Evolutionary conservation across 2,329 filamentous ascomycete genomes (phyloP), one percentile per base, ranked within the genome.

Genomic region (Waltergamsia citrina): DNA sequence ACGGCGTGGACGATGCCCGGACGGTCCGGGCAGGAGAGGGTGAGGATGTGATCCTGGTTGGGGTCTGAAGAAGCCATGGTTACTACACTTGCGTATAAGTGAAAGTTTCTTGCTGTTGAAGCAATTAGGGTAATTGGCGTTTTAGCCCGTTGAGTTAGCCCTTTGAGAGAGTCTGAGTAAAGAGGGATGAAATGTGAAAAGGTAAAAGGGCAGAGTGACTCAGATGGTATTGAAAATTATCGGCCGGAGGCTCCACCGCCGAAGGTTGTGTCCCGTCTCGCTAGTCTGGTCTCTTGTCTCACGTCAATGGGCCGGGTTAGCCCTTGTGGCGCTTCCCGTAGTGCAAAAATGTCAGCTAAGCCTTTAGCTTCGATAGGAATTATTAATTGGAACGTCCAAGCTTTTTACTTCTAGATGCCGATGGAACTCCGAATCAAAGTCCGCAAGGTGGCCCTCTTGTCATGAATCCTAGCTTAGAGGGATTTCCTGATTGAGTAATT

Each of bases 1-100:
- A 92, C 84, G 36, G 83, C 81, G 57, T 90, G 82, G 41, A 92
- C 81, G 53, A 92, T 90, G 54, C 85, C 85, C 18, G 84, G 74
- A 63, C 83, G 81, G 64, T 92, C 85, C 34, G 85, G 83, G 62
- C 85, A 90, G 35, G 83, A 86, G 41, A 92, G 70, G 19, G 84
- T 90, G 46, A 92, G 74, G 53, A 85, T 80, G 60, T 82, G 74
- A 53, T 80, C 75, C 17, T 35, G n/a, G n/a, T n/a, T n/a, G n/a
- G n/a, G n/a, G n/a, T n/a, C n/a, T 7, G 31, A 33, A 15, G 33
- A 16, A 17, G 31, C 31, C 33, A 35, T 35, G 12, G 25, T 24
- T 23, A 17, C 10, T 10, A n/a, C 17, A 21, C 21, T 33, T 17
- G 21, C 14, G 12, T 19, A 17, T 11, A 6, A 10, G 15, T 27